Percentiles rank a stretch among this genome's conserved stretches.
These are phyloP conservation scores for Vanderwaltozyma yarrowii DNA, from an alignment of 805 yeast species.

Conservation along the genomic window DNA sequence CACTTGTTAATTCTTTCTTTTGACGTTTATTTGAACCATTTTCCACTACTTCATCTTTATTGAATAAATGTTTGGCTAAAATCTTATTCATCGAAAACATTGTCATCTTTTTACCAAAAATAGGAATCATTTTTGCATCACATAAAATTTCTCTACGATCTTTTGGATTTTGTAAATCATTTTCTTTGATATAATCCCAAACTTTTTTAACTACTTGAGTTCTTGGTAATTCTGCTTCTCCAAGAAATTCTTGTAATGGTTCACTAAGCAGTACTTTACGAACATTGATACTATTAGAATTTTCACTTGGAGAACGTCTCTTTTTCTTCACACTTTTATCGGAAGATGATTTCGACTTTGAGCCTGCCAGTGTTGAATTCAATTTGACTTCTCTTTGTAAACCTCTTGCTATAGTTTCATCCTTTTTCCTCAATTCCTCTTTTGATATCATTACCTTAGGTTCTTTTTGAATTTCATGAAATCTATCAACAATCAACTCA, in stretches of 20 bases:
- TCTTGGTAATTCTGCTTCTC: slow-evolving; percentile 39
- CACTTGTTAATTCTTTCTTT: background rate
- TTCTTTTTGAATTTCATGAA: slow-evolving; percentile 35
- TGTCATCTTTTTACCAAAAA: slow-evolving; percentile 52
- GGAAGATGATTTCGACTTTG: background rate
- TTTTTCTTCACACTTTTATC: slow-evolving; percentile 8
- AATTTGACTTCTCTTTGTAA: slow-evolving; percentile 27
- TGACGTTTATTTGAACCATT: background rate
- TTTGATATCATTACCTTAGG: slow-evolving; percentile 21
- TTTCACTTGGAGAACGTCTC: slow-evolving; percentile 5
- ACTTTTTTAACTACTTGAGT: slow-evolving; percentile 60
- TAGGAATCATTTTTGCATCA: slow-evolving; percentile 43
- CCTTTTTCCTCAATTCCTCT: slow-evolving; percentile 32
- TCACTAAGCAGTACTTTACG: slow-evolving; percentile 42
- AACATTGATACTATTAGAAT: slow-evolving; percentile 28
- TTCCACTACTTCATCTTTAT: slow-evolving; percentile 20
- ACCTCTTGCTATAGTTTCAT: slow-evolving; percentile 42
- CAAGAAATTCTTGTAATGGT: slow-evolving; percentile 41
- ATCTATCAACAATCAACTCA: slow-evolving; percentile 49
- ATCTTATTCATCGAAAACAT: slow-evolving; percentile 51
- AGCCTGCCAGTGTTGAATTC: too few species aligned
- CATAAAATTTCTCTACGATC: slow-evolving; percentile 58
- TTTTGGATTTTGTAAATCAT: slow-evolving; percentile 54
- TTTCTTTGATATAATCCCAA: slow-evolving; percentile 60
- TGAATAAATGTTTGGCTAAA: slow-evolving; percentile 40